Evolutionary conservation across 2,329 filamentous ascomycete species (phyloP), one percentile per base, ranked within the genome.

Genomic region (Colletotrichum plurivorum): DNA sequence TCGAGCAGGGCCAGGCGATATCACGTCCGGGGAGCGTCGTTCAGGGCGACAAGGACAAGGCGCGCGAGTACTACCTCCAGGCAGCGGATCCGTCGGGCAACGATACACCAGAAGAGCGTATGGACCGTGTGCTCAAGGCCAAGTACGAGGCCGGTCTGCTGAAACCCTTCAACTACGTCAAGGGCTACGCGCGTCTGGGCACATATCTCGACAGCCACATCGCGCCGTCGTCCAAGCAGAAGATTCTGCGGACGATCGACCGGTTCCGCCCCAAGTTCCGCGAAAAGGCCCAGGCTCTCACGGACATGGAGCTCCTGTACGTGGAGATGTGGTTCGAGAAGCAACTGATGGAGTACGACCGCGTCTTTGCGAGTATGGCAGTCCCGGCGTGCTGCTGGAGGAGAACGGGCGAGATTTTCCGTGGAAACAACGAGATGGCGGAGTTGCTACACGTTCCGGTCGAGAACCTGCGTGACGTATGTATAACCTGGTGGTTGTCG

Each of bases 251-350:
- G 69, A 95, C 97, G 76, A 88, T 99, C 51, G 94, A 97, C 80
- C 92, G 93, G 65, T 99, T 99, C 81, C 88, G 96, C 53, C 96
- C 96, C 16, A 97, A 97, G 77, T 99, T 99, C 77, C 89, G 96
- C 71, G 95, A 98, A 80, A 94, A 97, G 82, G 95, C 97, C 78
- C 94, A 98, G 73, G 91, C 88, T 41, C 84, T 98, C 77, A 98
- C 94, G 2, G 96, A 99, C 80, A 93, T 98, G 78, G 94, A 99
- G 80, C 89, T 99, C 27, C 92, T 98, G 31, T 90, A 95, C 68
- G 95, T 98, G 12, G 96, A 99, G 82, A 98, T 98, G 94, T 98
- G 96, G 95, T 98, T 99, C 77, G 96, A 99, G 80, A 90, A 93
- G 76, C 96, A 93, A 72, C 83, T 99, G 74, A 96, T 98, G 93